phyloP scores from a whole-genome alignment of 139 green algal species.

The Chlorella sorokiniana region DNA sequence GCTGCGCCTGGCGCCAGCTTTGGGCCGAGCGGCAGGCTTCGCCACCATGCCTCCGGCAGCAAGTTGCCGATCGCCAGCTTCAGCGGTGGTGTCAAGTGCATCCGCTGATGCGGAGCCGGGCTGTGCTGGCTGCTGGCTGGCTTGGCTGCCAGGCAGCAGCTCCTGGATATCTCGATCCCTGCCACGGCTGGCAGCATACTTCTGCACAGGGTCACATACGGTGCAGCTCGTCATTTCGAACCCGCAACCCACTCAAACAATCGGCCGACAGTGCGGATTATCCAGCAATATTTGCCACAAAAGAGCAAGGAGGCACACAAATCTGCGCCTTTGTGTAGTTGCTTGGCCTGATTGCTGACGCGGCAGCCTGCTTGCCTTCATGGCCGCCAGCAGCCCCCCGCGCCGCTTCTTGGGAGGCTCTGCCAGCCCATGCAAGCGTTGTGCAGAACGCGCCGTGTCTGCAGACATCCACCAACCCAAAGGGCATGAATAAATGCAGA shows the following conservation, averaged over 20 bases:
- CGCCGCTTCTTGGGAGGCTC: constrained; percentile 2
- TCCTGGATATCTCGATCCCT: not conserved
- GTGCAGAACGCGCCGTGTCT: too few relatives aligned
- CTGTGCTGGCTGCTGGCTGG: not conserved
- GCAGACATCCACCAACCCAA: too few relatives aligned
- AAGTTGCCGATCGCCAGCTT: not conserved
- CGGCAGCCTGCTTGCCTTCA: not conserved
- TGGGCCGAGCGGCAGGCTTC: too few relatives aligned
- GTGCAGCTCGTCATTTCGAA: not conserved
- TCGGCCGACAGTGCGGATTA: not conserved
- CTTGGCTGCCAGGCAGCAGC: not conserved
- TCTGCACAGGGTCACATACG: not conserved
- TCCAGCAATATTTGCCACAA: not conserved
- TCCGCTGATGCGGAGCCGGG: not conserved
- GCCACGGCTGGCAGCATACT: not conserved
- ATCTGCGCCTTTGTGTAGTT: too few relatives aligned
- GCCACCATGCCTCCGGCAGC: too few relatives aligned
- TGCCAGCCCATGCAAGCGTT: too few relatives aligned
- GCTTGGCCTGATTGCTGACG: too few relatives aligned
- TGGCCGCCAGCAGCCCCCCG: constrained; percentile 1
- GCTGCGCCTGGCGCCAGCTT: too few relatives aligned
- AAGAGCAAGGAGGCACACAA: too few relatives aligned
- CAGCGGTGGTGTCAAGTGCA: not conserved
- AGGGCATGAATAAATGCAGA: too few relatives aligned
- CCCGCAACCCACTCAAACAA: not conserved